Base-by-base conservation (phyloP, 306 rosid genomes). In the Prunus mongolica region DNA sequence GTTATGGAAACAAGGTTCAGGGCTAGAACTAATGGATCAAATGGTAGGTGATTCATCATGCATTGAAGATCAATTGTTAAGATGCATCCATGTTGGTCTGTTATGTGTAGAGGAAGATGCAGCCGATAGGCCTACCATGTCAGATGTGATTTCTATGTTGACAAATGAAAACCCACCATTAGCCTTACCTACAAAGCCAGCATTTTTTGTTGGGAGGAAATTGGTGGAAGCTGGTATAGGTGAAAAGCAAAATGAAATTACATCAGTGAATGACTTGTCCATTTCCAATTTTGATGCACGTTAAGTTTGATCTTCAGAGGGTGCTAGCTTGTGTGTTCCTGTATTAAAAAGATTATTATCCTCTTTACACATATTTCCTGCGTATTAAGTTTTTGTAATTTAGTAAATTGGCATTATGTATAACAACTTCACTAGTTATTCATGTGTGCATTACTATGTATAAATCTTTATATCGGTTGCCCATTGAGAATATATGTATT, bases 31-130 rank as follows among this genome's bases (percentile, higher is more conserved):
- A 22, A 57, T n/a, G 63, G 63, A 57, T 57, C 63, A 25, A 20
- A 1, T 10, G 2, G 2, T 20, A 20, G 27, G 3, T 3, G 63
- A 20, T 57, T 46, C 11, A 46, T 57, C 63, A 57, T 20, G 6
- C 7, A 19, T 3, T 56, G 12, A 9, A 6, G 22, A 41, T 13
- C 69, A 68, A 46, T 13, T 77, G 51, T 19, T 68, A 2, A 69
- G 69, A 69, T 56, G 52, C 50, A 13, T 77, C 20, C 81, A 77
- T 30, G 51, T 77, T 5, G 63, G 70, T 15, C 76, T 77, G 20
- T 47, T 69, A 6, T 77, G 81, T 3, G 81, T 69, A 6, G 81
- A 77, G 58, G 81, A 69, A 20, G 28, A 65, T 46, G 69, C 76
- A 27, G 2, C 41, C 3, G 54, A 77, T n/a, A 22, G 76, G 3